phyloP scores from a whole-genome alignment of 345 rosid genomes.

The Boechera retrofracta region DNA sequence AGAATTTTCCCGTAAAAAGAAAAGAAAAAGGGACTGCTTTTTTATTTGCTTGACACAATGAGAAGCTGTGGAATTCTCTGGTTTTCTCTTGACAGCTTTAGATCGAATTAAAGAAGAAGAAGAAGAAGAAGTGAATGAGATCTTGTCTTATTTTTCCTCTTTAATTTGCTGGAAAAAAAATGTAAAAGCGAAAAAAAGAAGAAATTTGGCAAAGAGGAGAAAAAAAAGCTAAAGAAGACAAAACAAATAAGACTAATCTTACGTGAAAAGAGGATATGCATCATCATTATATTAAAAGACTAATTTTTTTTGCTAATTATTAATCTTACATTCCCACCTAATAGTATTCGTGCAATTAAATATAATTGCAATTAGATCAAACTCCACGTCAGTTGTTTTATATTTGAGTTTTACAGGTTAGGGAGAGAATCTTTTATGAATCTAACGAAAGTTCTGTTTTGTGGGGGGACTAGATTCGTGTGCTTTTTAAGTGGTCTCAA shows the following conservation, averaged over 20 bases:
- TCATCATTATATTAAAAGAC: conserved; percentile 25
- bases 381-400: not conserved
- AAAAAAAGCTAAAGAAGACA: conserved; percentile 32
- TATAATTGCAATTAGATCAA: conserved; percentile 8
- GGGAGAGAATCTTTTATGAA: conserved; percentile 5
- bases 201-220: conserved; percentile 26
- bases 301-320: not conserved
- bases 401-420: not conserved
- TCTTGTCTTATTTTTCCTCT: conserved; percentile 18
- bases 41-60: conserved; percentile 2
- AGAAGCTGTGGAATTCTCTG: conserved; percentile 2
- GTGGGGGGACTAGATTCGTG: conserved; percentile 36
- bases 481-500: conserved; percentile 12
- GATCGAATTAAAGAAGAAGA: not conserved
- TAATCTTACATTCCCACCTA: conserved; percentile 15
- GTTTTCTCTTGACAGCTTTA: conserved; percentile 11
- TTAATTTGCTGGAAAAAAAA: conserved; percentile 23
- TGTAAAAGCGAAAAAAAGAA: conserved; percentile 26
- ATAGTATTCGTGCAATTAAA: not conserved
- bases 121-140: conserved; percentile 1
- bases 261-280: conserved; percentile 37
- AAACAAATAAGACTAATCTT: conserved; percentile 28
- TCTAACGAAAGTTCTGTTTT: conserved; percentile 27
- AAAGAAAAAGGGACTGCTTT: not conserved
- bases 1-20: not conserved